Evolutionary conservation across 176 grass and related monocot species (phyloP).

Genomic region (Hordeum marinum): DNA sequence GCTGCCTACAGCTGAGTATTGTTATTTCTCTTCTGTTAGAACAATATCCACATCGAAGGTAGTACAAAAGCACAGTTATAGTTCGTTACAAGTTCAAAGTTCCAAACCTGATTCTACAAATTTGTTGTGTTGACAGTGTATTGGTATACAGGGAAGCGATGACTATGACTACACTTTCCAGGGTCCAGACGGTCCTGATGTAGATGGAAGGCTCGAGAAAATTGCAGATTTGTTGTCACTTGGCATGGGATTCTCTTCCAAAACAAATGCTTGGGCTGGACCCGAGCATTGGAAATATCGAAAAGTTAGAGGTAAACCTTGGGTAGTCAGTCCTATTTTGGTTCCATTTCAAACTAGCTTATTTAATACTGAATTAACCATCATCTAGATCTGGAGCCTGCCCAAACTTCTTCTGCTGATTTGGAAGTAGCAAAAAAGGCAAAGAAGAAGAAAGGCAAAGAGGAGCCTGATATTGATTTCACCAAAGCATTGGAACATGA

Average conservation of each 20-base stretch:
- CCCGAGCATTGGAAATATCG: slow-evolving; percentile 96
- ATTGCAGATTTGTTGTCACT: slow-evolving; percentile 74
- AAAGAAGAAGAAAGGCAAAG: slow-evolving; percentile 56
- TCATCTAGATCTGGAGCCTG: slow-evolving; percentile 46
- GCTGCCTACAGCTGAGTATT: neutral
- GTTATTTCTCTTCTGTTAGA: neutral
- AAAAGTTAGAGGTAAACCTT: slow-evolving; percentile 69
- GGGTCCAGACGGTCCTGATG: slow-evolving; percentile 29
- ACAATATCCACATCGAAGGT: neutral
- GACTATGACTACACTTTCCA: slow-evolving; percentile 56
- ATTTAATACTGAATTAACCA: slow-evolving; percentile 4
- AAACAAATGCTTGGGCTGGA: slow-evolving; percentile 98
- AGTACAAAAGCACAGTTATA: neutral
- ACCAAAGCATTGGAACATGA: slow-evolving; percentile 71
- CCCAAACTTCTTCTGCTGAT: slow-evolving; percentile 32
- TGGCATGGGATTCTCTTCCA: slow-evolving; percentile 68
- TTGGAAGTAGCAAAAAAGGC: slow-evolving; percentile 50
- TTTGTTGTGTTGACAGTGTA: neutral
- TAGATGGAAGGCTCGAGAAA: slow-evolving; percentile 59
- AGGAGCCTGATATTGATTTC: slow-evolving; percentile 66
- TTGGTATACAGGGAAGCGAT: slow-evolving; percentile 48
- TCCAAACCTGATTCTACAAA: neutral
- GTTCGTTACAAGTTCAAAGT: neutral
- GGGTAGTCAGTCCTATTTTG: neutral
- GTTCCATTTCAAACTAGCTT: slow-evolving; percentile 12